Conservation (phyloP, 192 early-diverging fungal species). For the Entophlyctis luteolus region DNA sequence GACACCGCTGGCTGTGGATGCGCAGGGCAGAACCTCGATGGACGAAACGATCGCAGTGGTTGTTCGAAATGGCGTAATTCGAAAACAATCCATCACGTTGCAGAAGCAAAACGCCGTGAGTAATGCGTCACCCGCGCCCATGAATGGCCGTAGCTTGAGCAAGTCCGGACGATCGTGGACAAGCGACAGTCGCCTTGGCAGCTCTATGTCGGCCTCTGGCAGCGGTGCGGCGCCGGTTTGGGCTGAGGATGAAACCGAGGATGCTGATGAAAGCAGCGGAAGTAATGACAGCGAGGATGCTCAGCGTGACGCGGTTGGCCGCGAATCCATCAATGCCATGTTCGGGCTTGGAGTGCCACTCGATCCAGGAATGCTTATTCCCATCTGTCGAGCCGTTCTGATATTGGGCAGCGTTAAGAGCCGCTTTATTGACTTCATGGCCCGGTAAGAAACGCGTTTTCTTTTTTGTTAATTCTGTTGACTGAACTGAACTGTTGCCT, state of each 20-base stretch:
- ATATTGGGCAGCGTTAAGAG: conserved; percentile 10
- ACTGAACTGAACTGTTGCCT: neutral
- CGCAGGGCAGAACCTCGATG: neutral
- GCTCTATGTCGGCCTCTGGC: neutral
- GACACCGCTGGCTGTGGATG: neutral
- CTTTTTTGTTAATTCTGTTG: neutral
- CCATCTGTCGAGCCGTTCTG: conserved; percentile 8
- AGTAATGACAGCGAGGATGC: conserved; percentile 8
- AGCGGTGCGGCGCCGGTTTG: neutral
- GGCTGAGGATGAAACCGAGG: neutral
- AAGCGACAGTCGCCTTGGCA: neutral
- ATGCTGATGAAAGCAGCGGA: neutral
- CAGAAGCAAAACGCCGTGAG: neutral
- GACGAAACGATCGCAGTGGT: conserved; percentile 14
- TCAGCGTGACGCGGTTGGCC: neutral
- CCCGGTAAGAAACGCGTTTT: neutral
- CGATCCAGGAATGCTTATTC: conserved; percentile 20
- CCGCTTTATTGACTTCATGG: conserved; percentile 10
- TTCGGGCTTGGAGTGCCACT: conserved; percentile 5
- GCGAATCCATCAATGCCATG: conserved; percentile 14
- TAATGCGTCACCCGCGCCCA: neutral
- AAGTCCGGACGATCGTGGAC: neutral
- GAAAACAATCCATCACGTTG: conserved; percentile 7
- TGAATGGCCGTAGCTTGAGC: neutral
- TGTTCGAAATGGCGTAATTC: conserved; percentile 16